Evolutionary conservation across 257 asterid genomes (phyloP).

Genomic region (Cynanchum wilfordii): DNA sequence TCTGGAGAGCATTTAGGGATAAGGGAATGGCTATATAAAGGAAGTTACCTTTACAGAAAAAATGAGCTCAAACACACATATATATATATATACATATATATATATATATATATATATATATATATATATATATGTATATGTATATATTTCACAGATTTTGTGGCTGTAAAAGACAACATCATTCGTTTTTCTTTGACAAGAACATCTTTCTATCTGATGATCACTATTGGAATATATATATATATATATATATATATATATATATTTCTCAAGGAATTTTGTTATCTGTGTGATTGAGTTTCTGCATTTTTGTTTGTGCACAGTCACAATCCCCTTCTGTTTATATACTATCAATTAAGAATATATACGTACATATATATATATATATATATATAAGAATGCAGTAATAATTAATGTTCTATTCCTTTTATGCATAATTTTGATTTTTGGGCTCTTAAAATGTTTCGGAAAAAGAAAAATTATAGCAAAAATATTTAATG

Average conservation of each 20-base stretch:
- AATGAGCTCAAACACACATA: background rate
- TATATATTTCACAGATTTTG: constrained; percentile 4
- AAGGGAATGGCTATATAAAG: background rate
- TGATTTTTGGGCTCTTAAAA: too few relatives aligned
- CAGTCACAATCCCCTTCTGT: background rate
- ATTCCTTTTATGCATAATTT: too few relatives aligned
- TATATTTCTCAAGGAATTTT: constrained; percentile 3
- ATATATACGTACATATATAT: too few relatives aligned
- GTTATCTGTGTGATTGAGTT: background rate
- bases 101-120: background rate
- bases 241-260: background rate
- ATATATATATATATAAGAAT: too few relatives aligned
- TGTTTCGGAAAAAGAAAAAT: too few relatives aligned
- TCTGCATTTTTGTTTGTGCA: constrained; percentile 3
- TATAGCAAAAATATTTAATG: too few relatives aligned
- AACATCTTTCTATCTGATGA: background rate
- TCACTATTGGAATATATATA: background rate
- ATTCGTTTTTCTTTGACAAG: constrained; percentile 3
- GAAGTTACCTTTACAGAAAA: background rate
- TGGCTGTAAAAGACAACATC: constrained; percentile 12
- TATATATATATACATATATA: too few relatives aligned
- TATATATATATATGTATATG: too few relatives aligned
- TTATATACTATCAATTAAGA: too few relatives aligned
- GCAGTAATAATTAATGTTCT: background rate
- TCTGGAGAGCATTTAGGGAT: constrained; percentile 2